Base-by-base conservation (phyloP, 1,139 yeast species). In the Zhuliangozyma blackwelliae region DNA sequence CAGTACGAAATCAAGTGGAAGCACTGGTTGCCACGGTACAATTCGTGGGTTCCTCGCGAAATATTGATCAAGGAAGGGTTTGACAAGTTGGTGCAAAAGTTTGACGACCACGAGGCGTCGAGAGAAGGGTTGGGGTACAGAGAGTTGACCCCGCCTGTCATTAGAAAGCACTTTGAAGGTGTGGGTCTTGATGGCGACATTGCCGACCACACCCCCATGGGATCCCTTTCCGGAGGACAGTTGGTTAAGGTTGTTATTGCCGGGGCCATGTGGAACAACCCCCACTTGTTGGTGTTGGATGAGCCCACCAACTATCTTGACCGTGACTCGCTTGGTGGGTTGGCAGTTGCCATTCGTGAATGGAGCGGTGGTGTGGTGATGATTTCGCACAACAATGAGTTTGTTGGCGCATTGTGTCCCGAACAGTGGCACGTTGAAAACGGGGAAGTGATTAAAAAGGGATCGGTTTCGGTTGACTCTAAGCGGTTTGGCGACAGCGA, bases 211-310 rank as follows among this genome's bases (percentile, higher is more conserved):
- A 92, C 97, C 19, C 96, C 96, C 36, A 72, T 92, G 77, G 97
- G 97, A 16, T 88, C 96, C 9, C 73, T 92, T 46, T 89, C 97
- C 29, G 98, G 98, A 58, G 98, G 98, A 51, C 98, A 92, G 71
- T 76, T 90, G 59, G 98, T 92, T 46, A 92, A 92, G 68, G 97
- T 92, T 46, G 98, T 92, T 45, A 90, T 92, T 71, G 98, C 98
- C 12, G 97, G 97, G 65, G 97, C 97, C 48, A 92, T 92, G 95
- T 92, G 98, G 98, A 90, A 92, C 67, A 92, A 92, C 59, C 98
- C 98, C n/a, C 98, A 92, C 65, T 77, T 92, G 65, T 77, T 92
- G 47, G 98, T 92, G 30, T 75, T 92, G 48, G 98, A 92, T 65
- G 98, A 92, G 77, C 98, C 98, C 59, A 92, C 98, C 55, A 92